A percentile compares a stretch with the other conserved stretches of the same genome.
Evolutionary conservation across 805 yeast genomes (phyloP).

Genomic region (Candida yuanshanica): DNA sequence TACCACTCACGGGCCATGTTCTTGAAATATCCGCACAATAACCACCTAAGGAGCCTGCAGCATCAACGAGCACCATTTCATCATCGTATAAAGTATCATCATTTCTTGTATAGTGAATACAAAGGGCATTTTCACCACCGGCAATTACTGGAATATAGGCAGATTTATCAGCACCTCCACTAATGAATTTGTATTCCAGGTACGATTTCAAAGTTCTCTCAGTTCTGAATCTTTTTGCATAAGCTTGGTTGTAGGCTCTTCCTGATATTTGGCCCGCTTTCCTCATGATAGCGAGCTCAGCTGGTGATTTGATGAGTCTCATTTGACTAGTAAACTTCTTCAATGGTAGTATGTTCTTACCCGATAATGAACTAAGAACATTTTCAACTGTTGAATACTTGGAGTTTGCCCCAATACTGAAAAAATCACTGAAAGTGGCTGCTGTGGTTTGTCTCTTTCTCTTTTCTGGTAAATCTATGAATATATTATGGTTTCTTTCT

Average conservation of each 20-base stretch:
- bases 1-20: constrained; percentile 87
- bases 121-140: constrained; percentile 82
- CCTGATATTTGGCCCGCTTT: constrained; percentile 79
- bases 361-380: constrained; percentile 21
- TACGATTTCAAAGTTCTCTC: constrained; percentile 79
- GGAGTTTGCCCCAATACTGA: constrained; percentile 22
- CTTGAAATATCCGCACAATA: constrained; percentile 95
- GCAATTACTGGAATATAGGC: constrained; percentile 98
- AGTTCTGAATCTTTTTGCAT: constrained; percentile 54
- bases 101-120: constrained; percentile 91
- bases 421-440: constrained; percentile 25
- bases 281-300: constrained; percentile 76
- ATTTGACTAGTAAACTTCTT: constrained; percentile 37
- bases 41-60: constrained; percentile 91
- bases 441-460: constrained; percentile 15
- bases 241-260: constrained; percentile 78
- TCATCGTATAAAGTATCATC: constrained; percentile 73
- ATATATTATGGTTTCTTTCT: constrained; percentile 44
- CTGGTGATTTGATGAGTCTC: constrained; percentile 68
- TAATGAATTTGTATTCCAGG: constrained; percentile 74
- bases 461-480: constrained; percentile 41
- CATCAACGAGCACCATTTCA: constrained; percentile 89
- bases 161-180: constrained; percentile 83
- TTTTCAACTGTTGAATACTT: constrained; percentile 24
- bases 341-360: constrained; percentile 39